Base-by-base conservation (phyloP, 192 early-diverging fungal species). In the Coemansia sp. region DNA sequence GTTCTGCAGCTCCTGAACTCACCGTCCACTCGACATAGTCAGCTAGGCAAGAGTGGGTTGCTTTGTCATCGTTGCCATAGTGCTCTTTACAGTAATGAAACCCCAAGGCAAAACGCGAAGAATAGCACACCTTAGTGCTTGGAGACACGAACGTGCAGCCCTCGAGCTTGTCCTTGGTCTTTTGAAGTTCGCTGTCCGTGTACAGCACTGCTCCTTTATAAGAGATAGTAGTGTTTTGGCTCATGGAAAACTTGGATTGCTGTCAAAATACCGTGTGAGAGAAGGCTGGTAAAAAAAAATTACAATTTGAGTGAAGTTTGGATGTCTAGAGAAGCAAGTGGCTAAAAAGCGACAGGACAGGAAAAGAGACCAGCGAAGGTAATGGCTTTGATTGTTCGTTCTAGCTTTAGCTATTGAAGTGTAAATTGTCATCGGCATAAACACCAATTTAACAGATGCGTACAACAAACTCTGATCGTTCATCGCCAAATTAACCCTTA, bases 11-110 rank as follows among this genome's bases (percentile, higher is more conserved):
- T 20, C 76, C 81, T 4, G 81, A 84, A 54, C 46, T 71, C 27
- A 78, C 76, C 73, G 78, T 66, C 81, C 81, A 84, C 65, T 84
- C 81, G 65, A 76, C 76, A 36, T 84, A 84, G 63, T 77, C 73
- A 22, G 76, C 66, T 33, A 84, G 71, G 24, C 74, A 73, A 33
- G 60, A 42, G 16, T 66, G 68, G 15, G 70, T 76, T 29, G 78
- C 74, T 5, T 47, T 41, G 49, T 84, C 81, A 36, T 84, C 76
- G 41, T 74, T 71, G 38, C 47, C 61, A 46, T 63, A 76, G 51
- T 66, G 54, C 27, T 42, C 38, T 29, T 72, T 71, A 65, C 81
- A 71, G 61, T 71, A 84, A 65, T 84, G 81, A 15, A 84, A 72
- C 81, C 81, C 78, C 60, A 78, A 59, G 8, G 81, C 81, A 42